Percentiles rank a stretch among this genome's conserved stretches.
These are phyloP conservation scores for Neocucurbitaria cava DNA, from an alignment of 2,329 filamentous ascomycete species.

Conservation along the genomic window DNA sequence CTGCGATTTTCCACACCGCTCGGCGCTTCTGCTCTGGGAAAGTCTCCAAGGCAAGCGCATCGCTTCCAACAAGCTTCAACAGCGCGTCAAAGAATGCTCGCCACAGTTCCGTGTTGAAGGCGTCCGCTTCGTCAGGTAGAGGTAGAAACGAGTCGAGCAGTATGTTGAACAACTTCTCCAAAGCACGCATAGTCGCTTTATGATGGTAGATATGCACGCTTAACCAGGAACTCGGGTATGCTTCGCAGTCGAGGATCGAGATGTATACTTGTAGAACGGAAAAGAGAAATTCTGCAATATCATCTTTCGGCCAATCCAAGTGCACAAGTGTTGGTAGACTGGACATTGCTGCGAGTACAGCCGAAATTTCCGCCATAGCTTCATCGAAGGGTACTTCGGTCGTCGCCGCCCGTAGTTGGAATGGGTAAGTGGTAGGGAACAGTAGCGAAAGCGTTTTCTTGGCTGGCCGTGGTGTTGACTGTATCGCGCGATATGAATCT, in stretches of 20 bases:
- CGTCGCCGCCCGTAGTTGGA: slow-evolving; percentile 74
- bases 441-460: slow-evolving; percentile 77
- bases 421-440: slow-evolving; percentile 90
- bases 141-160: slow-evolving; percentile 86
- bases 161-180: slow-evolving; percentile 82
- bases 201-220: slow-evolving; percentile 94
- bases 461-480: slow-evolving; percentile 66
- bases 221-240: slow-evolving; percentile 88
- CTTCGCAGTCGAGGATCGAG: slow-evolving; percentile 86
- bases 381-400: slow-evolving; percentile 77
- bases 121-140: slow-evolving; percentile 86
- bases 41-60: slow-evolving; percentile 87
- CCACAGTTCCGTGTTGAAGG: slow-evolving; percentile 93
- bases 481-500: slow-evolving; percentile 83
- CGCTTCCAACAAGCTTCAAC: slow-evolving; percentile 86
- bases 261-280: slow-evolving; percentile 84
- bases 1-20: slow-evolving; percentile 98
- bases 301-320: slow-evolving; percentile 75
- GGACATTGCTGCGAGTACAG: slow-evolving; percentile 82
- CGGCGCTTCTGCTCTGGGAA: slow-evolving; percentile 96
- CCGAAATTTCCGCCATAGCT: slow-evolving; percentile 84
- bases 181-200: slow-evolving; percentile 82
- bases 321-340: slow-evolving; percentile 77
- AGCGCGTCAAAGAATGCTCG: slow-evolving; percentile 90
- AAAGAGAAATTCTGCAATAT: slow-evolving; percentile 76